Base-by-base conservation (phyloP, 1,284 basidiomycete genomes). In the Serendipita sp. region DNA sequence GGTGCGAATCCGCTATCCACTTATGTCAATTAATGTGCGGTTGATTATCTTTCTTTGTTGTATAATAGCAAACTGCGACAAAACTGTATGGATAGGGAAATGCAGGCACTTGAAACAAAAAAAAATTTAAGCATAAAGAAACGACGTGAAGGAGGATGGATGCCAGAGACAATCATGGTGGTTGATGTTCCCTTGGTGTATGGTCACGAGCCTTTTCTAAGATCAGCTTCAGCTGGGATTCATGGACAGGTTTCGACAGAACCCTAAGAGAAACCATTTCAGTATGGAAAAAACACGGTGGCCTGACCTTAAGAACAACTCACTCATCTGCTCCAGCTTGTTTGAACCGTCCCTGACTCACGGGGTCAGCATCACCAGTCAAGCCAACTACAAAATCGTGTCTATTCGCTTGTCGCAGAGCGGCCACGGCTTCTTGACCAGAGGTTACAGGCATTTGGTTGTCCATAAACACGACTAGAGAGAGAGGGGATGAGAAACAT, bases 391-490 rank as follows among this genome's bases (percentile, higher is more conserved):
- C 83, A 69, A 88, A 89, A 68, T 91, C 83, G 8, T 72, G 76
- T 68, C 86, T 78, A 13, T 84, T 84, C 69, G 87, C 72, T 64
- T 79, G 76, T 61, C 91, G 75, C 47, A 93, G 74, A 69, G 80
- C 83, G 61, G 78, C 71, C 1, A 88, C 84, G 35, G 84, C 79
- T 67, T 86, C 84, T 45, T 91, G 73, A n/a, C 91, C 91, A 60
- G 85, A 85, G 77, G 90, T 79, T 49, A 89, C 77, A 2, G 88
- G 91, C 88, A 89, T 90, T 72, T 90, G 88, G 70, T 93, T 93
- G 70, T 93, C 91, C 70, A 93, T 73, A 72, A 93, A 93, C 32
- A 90, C 77, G 2, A 89, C 78, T 63, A 26, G 49, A 26, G 43
- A 17, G 43, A 13, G 17, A 44, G 13, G 1, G 17, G 43, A 44